Conservation (phyloP, 306 rosid genomes). For the Purshia tridentata region DNA sequence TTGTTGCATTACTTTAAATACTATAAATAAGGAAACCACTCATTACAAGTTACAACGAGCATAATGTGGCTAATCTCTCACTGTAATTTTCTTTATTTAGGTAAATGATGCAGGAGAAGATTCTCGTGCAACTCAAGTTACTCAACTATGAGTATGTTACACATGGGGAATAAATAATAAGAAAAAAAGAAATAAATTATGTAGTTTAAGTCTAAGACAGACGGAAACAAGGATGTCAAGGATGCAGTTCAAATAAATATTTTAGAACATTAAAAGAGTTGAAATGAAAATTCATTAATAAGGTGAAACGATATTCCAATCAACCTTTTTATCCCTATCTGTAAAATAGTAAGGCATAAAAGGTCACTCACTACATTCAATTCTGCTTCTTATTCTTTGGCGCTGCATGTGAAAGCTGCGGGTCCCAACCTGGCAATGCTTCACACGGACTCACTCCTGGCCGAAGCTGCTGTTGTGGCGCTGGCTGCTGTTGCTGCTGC, state of each 20-base stretch:
- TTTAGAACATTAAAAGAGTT: not conserved
- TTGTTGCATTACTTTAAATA: not conserved
- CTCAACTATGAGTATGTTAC: too few relatives aligned
- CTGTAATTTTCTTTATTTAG: too few relatives aligned
- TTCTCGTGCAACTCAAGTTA: too few relatives aligned
- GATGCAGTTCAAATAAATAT: not conserved
- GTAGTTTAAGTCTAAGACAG: not conserved
- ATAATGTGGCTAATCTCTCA: too few relatives aligned
- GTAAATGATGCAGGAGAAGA: too few relatives aligned
- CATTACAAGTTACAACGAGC: too few relatives aligned
- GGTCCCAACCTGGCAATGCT: conserved; percentile 35
- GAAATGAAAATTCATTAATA: not conserved
- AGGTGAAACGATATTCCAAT: not conserved
- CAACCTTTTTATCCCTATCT: conserved; percentile 2
- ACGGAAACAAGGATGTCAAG: not conserved
- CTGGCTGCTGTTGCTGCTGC: conserved; percentile 38
- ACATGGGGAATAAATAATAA: too few relatives aligned
- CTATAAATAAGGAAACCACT: too few relatives aligned
- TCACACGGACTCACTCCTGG: conserved; percentile 20
- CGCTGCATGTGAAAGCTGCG: conserved; percentile 17
- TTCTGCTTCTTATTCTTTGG: conserved; percentile 27
- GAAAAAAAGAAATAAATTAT: too few relatives aligned
- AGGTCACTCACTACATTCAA: not conserved
- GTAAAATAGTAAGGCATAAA: conserved; percentile 1
- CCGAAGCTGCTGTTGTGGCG: conserved; percentile 29